Conservation (phyloP, 768 basidiomycete genomes). For the Leccinum rimulosum region DNA sequence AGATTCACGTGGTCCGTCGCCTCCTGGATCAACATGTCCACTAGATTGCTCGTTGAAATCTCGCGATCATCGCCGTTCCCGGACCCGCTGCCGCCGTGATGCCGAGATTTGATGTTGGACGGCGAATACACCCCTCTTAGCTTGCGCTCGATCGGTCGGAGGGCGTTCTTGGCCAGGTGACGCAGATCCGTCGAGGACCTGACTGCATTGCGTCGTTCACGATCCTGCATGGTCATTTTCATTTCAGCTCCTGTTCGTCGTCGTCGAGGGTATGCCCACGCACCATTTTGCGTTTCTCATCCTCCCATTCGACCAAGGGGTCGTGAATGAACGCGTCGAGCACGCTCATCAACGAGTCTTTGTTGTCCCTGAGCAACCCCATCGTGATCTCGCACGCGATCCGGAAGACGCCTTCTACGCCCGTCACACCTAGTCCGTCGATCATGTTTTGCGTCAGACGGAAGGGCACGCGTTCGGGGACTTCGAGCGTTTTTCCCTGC, state of each 20-base stretch:
- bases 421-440: constrained; percentile 90
- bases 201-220: constrained; percentile 43
- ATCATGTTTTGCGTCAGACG: constrained; percentile 90
- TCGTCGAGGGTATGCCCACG: constrained; percentile 9
- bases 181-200: constrained; percentile 56
- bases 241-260: not conserved
- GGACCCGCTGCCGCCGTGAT: constrained; percentile 24
- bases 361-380: constrained; percentile 83
- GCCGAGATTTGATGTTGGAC: constrained; percentile 41
- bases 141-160: constrained; percentile 83
- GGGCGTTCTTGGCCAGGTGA: constrained; percentile 67
- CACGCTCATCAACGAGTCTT: constrained; percentile 91
- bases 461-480: constrained; percentile 92
- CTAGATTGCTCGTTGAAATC: constrained; percentile 79
- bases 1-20: constrained; percentile 74
- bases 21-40: constrained; percentile 89
- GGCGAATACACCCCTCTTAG: constrained; percentile 67
- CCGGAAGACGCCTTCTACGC: constrained; percentile 92
- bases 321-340: constrained; percentile 97
- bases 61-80: constrained; percentile 34
- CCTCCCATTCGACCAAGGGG: constrained; percentile 94
- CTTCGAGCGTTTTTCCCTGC: constrained; percentile 81
- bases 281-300: constrained; percentile 69
- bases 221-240: constrained; percentile 37
- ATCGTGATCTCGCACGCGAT: constrained; percentile 90